Base-by-base conservation (phyloP, 352 stramenopile species). In the Phytophthora macrochlamydospora region DNA sequence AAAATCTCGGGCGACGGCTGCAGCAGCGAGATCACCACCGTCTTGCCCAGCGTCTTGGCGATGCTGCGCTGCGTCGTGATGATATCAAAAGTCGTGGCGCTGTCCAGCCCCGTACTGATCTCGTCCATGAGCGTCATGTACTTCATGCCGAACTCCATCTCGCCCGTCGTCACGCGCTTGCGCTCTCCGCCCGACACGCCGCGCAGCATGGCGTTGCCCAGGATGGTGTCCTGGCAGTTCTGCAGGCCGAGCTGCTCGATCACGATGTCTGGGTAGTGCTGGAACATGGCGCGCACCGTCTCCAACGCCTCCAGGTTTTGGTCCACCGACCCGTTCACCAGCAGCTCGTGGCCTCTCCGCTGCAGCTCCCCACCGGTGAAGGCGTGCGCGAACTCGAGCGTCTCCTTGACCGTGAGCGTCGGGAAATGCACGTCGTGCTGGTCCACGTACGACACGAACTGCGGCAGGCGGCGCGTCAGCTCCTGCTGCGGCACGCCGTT, bases 1-100 rank as follows among this genome's bases (percentile, higher is more conserved):
- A 93, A 94, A 82, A 56, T 54, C 69, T 98, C 94, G 0, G 95
- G 95, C 9, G 94, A 81, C 24, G 94, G 94, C 68, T 98, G 80
- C 30, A 97, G 65, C 28, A 98, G 67, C 7, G 88, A 90, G 35
- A 97, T 78, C 9, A 93, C 78, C n/a, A 82, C 57, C 8, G 81
- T 91, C 51, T 68, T 71, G 9, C 74, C 67, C 29, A 93, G 67
- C 8, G 65, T 79, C 38, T 78, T 54, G 8, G 81, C 83, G 9
- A 90, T 62, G n/a, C 69, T 80, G 32, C 65, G 63, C 7, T 85
- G 70, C 35, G 70, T 73, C 3, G 63, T 75, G 18, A 85, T 75
- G 33, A 91, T 91, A 59, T 90, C 82, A 37, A 85, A 87, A 24
- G 82, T 73, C 4, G 81, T 69, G 2, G 82, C 78, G 11, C 60